These are phyloP conservation scores for Cryptococcus floricola DNA, from an alignment of 1,284 basidiomycete genomes.

Conservation along the genomic window DNA sequence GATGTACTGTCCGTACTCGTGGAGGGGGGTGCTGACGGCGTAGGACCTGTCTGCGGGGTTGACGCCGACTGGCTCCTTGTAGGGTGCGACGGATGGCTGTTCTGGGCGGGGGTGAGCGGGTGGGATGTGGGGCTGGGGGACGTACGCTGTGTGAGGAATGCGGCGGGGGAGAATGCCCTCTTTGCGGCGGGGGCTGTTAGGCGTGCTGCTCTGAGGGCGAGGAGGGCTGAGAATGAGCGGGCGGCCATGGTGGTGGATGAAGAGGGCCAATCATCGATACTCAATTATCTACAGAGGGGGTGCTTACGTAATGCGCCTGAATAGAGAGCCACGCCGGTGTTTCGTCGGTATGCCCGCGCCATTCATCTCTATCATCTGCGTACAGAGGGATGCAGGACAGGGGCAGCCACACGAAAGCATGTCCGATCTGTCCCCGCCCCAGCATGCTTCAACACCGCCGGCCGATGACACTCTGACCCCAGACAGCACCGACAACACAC, in stretches of 20 bases:
- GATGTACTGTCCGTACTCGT: constrained; percentile 86
- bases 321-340: too few species aligned
- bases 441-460: background rate
- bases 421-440: too few species aligned
- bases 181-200: constrained; percentile 9
- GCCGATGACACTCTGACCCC: background rate
- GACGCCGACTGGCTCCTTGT: constrained; percentile 77
- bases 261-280: background rate
- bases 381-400: background rate
- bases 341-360: too few species aligned
- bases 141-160: constrained; percentile 27
- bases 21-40: constrained; percentile 67
- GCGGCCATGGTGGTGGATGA: constrained; percentile 30
- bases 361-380: background rate
- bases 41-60: constrained; percentile 73
- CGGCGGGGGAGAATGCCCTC: constrained; percentile 29
- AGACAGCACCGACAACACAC: too few species aligned
- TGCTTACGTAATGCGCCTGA: too few species aligned
- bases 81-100: constrained; percentile 62
- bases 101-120: background rate
- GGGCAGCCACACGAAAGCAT: background rate
- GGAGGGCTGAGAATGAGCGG: constrained; percentile 18
- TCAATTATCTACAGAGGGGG: too few species aligned
- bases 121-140: background rate
- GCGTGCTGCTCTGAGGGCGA: constrained; percentile 21